Base-by-base conservation (phyloP, 345 rosid genomes). In the Eutrema yunnanense region DNA sequence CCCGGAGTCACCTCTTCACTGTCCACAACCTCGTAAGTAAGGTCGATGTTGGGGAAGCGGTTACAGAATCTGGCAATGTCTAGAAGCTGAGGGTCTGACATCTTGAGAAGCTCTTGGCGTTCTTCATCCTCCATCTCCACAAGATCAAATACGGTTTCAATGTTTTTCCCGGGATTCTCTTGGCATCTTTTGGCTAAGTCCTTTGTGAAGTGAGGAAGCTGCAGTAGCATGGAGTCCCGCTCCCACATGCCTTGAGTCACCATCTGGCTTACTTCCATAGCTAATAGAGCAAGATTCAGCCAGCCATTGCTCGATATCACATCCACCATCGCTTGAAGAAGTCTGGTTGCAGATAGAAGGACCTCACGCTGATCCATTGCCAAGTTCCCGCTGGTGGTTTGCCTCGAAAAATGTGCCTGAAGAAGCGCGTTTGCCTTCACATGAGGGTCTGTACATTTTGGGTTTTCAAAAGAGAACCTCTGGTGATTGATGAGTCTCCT, bases 191-290 rank as follows among this genome's bases (percentile, higher is more conserved):
- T 94, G 36, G 95, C 98, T 47, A 88, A 60, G 4, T 94, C 96
- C 74, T 88, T 85, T 9, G 92, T 86, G 79, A 88, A 91, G 77
- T 94, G 90, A n/a, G 96, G 97, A 68, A 94, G 90, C 86, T 91
- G 95, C 48, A 89, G 78, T 65, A 91, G 98, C 90, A 89, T 84
- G 12, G 97, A 85, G 78, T 89, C 96, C 29, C 91, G 88, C 83
- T 94, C 97, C 98, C 98, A 91, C 87, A 91, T 86, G 72, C 91
- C 96, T 68, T 94, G 97, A 8, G 96, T 89, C 80, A 89, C 91
- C 98, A 94, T 94, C 77, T 94, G 97, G 84, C 92, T 89, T 56
- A 86, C 86, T 79, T 91, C 95, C 96, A 89, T 94, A 1, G 95
- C 93, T 75, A 94, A 80, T 54, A 94, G 87, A 30, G 97, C 95